Base-by-base conservation (phyloP, 2,329 filamentous ascomycete species). In the Penicillium paneum region DNA sequence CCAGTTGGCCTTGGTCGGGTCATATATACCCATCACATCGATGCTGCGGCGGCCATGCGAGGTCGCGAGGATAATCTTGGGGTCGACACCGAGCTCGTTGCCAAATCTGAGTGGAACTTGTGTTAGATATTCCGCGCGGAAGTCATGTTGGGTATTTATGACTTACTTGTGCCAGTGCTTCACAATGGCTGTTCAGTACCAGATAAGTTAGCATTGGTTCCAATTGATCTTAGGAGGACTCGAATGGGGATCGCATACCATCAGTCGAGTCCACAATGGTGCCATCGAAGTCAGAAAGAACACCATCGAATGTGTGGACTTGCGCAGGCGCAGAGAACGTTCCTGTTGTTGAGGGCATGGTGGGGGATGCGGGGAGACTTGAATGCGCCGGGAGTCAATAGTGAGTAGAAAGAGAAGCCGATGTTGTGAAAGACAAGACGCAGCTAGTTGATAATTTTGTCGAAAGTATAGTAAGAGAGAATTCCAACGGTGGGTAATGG, bases 1-100 rank as follows among this genome's bases (percentile, higher is more conserved):
- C 91, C 89, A 93, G 65, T 88, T 97, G 39, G 94, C 94, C 70
- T 91, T 90, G 64, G 89, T 86, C 15, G 91, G 89, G 58, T 90
- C 87, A 55, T 96, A 83, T 28, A 92, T 78, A 70, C 83, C 83
- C 55, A 99, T 80, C 3, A 89, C 85, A 66, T 99, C 94, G 67
- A 97, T 96, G 62, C 86, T 91, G 55, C 94, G 81, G 56, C 93
- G 85, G 58, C 94, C 94, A 74, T 99, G 94, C 5, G 91, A 96
- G 10, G 91, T 96, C 66, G 90, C 83, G 26, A 97, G 82, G 65
- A 99, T 97, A 42, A 88, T 83, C 44, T 87, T 81, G n/a, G 90
- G 89, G 61, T 90, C 84, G 21, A 97, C 87, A 24, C 90, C 90
- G 66, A 97, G 87, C 70, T 96, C 90, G 10, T 83, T 81, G 46